Percentiles rank a stretch among this genome's conserved stretches.
Evolutionary conservation across 768 basidiomycete genomes (phyloP).

Genomic region (Xerocomellus intermedius): DNA sequence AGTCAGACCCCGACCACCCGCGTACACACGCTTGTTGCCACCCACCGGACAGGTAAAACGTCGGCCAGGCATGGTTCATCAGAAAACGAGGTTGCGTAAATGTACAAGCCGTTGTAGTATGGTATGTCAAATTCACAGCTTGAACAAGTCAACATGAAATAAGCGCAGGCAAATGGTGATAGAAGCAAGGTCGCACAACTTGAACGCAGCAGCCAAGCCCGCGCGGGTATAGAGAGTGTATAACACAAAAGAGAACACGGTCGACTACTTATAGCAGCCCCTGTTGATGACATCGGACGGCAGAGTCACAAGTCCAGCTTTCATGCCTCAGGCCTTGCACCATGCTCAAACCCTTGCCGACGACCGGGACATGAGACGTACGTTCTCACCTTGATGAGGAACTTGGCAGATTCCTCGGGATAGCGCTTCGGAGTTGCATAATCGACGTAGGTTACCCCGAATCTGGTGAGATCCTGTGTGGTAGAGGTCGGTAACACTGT

Average conservation of each 20-base stretch:
- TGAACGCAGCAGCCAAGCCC: background rate
- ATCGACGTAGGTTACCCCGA: constrained; percentile 71
- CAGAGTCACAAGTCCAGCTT: background rate
- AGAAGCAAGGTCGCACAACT: background rate
- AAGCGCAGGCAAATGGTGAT: background rate
- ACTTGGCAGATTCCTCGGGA: constrained; percentile 61
- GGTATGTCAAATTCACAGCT: constrained; percentile 3
- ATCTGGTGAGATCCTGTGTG: constrained; percentile 51
- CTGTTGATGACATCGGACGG: background rate
- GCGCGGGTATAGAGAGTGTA: background rate
- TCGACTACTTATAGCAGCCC: background rate
- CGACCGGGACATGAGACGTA: background rate
- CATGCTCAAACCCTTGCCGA: background rate
- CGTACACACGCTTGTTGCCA: background rate
- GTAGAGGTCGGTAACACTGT: background rate
- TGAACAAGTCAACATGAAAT: background rate
- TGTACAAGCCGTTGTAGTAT: background rate
- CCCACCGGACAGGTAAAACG: background rate
- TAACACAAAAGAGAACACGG: background rate
- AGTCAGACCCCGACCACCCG: constrained; percentile 27
- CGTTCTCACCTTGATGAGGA: constrained; percentile 49
- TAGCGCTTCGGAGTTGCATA: constrained; percentile 64
- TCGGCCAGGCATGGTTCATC: background rate
- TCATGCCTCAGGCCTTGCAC: background rate
- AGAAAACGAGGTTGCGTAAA: constrained; percentile 12